A percentile compares a stretch with the other conserved stretches of the same genome.
These are phyloP conservation scores for Heterobasidion irregulare DNA, from an alignment of 1,284 basidiomycete genomes.

Conservation along the genomic window DNA sequence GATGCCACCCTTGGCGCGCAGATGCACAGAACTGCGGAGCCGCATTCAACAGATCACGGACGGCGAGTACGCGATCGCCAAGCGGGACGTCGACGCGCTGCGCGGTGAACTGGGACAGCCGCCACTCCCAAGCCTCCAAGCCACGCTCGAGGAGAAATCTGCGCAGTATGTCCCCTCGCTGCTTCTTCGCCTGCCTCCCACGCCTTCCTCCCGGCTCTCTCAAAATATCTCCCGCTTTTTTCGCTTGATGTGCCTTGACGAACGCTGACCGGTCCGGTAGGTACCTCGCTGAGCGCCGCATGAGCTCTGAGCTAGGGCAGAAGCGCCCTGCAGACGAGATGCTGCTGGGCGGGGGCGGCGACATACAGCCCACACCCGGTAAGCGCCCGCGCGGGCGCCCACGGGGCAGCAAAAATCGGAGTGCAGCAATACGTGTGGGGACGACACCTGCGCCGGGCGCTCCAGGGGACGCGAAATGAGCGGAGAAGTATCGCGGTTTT, in stretches of 20 bases:
- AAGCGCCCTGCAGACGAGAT: constrained; percentile 23
- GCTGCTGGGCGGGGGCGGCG: constrained; percentile 11
- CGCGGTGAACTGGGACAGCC: constrained; percentile 67
- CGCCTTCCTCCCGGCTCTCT: not conserved
- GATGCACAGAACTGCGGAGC: constrained; percentile 20
- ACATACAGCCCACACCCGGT: constrained; percentile 17
- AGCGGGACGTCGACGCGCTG: constrained; percentile 64
- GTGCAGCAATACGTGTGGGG: constrained; percentile 4
- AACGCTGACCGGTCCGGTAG: constrained; percentile 10
- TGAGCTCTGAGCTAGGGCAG: constrained; percentile 17
- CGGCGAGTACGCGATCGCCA: constrained; percentile 65
- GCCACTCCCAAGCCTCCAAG: constrained; percentile 60
- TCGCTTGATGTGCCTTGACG: no score
- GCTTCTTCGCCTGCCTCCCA: not conserved
- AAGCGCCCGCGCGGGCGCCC: constrained; percentile 37
- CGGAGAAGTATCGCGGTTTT: not conserved
- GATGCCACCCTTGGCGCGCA: not conserved
- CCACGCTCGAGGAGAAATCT: constrained; percentile 65
- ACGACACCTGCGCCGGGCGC: constrained; percentile 8
- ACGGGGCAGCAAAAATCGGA: constrained; percentile 36
- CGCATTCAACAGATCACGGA: constrained; percentile 63
- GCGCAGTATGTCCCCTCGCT: constrained; percentile 43
- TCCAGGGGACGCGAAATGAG: not conserved
- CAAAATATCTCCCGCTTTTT: no score
- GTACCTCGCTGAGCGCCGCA: constrained; percentile 29